Evolutionary conservation across 1,284 basidiomycete genomes (phyloP).

Genomic region (Cryptococcus sp.): DNA sequence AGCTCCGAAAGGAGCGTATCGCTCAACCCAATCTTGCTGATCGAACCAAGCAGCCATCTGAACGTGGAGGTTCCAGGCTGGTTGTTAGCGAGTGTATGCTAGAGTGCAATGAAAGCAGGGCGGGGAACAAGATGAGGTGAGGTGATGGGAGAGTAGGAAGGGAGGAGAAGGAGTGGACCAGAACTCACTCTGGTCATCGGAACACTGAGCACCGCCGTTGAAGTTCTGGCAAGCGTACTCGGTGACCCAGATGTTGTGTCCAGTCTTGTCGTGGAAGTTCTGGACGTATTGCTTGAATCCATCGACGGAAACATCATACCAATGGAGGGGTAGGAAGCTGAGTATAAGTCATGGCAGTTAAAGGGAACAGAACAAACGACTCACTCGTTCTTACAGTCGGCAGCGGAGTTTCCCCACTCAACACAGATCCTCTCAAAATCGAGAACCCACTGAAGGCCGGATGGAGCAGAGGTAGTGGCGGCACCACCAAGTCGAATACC

Average conservation of each 20-base stretch:
- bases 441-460: slow-evolving; percentile 61
- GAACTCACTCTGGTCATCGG: slow-evolving; percentile 50
- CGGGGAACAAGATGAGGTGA: too few relatives aligned
- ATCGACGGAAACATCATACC: slow-evolving; percentile 34
- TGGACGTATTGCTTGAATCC: slow-evolving; percentile 44
- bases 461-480: slow-evolving; percentile 60
- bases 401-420: slow-evolving; percentile 13
- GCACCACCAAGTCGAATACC: slow-evolving; percentile 64
- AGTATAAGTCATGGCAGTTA: background rate
- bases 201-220: slow-evolving; percentile 58
- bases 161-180: too few relatives aligned
- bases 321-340: slow-evolving; percentile 45
- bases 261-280: slow-evolving; percentile 38
- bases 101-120: background rate
- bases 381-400: slow-evolving; percentile 35
- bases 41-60: slow-evolving; percentile 59
- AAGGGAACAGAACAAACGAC: background rate
- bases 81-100: background rate
- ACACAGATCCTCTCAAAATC: slow-evolving; percentile 57
- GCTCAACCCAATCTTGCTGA: slow-evolving; percentile 54
- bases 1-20: slow-evolving; percentile 67
- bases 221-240: slow-evolving; percentile 57
- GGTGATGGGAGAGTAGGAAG: too few relatives aligned
- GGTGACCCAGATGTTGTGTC: slow-evolving; percentile 43
- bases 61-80: slow-evolving; percentile 56